Percentiles rank a stretch among this genome's conserved stretches.
Evolutionary conservation across 768 basidiomycete species (phyloP).

Genomic region (Russula ochroleuca): DNA sequence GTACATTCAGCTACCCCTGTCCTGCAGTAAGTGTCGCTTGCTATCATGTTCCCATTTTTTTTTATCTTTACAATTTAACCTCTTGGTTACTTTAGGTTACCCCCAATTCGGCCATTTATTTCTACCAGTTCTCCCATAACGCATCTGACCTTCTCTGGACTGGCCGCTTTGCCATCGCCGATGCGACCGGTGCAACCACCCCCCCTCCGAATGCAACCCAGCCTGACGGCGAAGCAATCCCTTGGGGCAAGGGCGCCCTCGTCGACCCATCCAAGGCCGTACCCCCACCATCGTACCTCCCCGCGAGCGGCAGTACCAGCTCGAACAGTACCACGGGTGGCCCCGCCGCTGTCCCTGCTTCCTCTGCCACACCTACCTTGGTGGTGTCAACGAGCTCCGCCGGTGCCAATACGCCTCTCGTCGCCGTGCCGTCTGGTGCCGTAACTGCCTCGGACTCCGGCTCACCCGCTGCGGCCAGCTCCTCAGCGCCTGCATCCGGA

Average conservation of each 20-base stretch:
- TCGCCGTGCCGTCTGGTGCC: neutral
- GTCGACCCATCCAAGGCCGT: slow-evolving; percentile 39
- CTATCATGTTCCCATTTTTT: neutral
- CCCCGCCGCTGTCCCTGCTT: neutral
- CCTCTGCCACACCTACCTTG: neutral
- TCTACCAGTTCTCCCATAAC: slow-evolving; percentile 65
- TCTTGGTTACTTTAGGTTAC: slow-evolving; percentile 43
- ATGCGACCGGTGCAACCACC: slow-evolving; percentile 41
- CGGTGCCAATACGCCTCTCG: neutral
- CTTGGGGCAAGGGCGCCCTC: slow-evolving; percentile 66
- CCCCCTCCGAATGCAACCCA: slow-evolving; percentile 52
- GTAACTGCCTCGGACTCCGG: neutral
- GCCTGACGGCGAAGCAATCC: slow-evolving; percentile 43
- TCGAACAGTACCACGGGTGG: neutral
- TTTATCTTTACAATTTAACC: slow-evolving; percentile 1
- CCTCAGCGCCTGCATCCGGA: neutral
- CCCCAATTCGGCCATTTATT: slow-evolving; percentile 66
- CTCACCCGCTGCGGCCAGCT: neutral
- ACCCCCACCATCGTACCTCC: slow-evolving; percentile 13
- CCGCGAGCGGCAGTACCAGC: neutral
- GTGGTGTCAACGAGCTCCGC: neutral
- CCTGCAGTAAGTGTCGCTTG: slow-evolving; percentile 47
- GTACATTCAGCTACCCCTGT: slow-evolving; percentile 57
- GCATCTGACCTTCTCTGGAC: slow-evolving; percentile 54
- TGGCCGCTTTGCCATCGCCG: slow-evolving; percentile 70